These are phyloP conservation scores for Phycomyces blakesleeanus DNA, from an alignment of 192 early-diverging fungal species.

Conservation along the genomic window DNA sequence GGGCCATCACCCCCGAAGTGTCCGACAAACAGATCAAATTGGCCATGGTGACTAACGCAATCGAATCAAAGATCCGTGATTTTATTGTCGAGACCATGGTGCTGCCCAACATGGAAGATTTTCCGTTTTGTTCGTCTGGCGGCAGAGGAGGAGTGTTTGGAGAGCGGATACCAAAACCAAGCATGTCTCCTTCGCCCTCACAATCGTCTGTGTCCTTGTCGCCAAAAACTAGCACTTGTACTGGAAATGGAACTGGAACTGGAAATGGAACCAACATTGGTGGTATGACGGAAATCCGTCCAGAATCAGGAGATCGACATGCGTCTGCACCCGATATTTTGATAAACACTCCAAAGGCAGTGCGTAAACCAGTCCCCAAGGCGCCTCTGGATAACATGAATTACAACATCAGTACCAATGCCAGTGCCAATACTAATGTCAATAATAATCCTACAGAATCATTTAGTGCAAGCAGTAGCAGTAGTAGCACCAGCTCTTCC, in stretches of 20 bases:
- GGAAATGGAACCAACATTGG: no score
- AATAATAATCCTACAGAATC: no score
- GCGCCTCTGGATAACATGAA: no score
- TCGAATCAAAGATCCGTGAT: slow-evolving; percentile 80
- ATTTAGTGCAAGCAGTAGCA: no score
- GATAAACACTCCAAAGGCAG: no score
- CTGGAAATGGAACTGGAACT: neutral
- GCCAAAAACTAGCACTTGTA: neutral
- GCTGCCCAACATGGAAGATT: slow-evolving; percentile 86
- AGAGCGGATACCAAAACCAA: slow-evolving; percentile 12
- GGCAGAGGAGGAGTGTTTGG: slow-evolving; percentile 58
- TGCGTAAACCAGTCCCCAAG: no score
- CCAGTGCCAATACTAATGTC: no score
- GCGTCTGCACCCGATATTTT: no score
- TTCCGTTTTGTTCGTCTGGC: slow-evolving; percentile 65
- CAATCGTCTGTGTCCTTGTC: neutral
- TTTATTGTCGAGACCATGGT: slow-evolving; percentile 76
- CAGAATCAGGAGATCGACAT: no score
- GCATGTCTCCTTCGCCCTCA: neutral
- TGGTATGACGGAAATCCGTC: no score
- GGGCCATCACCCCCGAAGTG: slow-evolving; percentile 74
- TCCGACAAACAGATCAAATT: slow-evolving; percentile 81
- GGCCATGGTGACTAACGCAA: slow-evolving; percentile 74
- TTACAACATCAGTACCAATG: no score
- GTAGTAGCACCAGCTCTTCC: no score